A percentile compares a stretch with the other conserved stretches of the same genome.
Conservation (phyloP, 768 basidiomycete species). For the Mycena leptocephala region DNA sequence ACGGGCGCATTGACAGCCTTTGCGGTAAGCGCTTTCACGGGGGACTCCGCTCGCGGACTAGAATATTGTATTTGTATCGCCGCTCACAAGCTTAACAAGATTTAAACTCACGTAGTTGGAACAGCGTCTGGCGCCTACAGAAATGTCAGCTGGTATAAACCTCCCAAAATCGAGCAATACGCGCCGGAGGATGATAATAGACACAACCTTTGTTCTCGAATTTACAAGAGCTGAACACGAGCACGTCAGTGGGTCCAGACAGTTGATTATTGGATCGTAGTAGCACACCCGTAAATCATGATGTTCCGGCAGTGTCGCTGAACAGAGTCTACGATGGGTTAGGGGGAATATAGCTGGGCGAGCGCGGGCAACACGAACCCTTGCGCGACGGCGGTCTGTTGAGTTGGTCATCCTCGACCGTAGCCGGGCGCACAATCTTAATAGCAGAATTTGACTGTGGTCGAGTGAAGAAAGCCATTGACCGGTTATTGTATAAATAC, state of each 20-base stretch:
- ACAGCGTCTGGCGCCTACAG: constrained; percentile 43
- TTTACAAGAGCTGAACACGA: constrained; percentile 79
- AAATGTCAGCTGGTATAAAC: neutral
- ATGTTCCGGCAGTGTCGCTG: constrained; percentile 93
- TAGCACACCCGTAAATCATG: constrained; percentile 87
- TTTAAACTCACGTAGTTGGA: constrained; percentile 49
- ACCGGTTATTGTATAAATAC: constrained; percentile 25
- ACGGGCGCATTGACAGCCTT: constrained; percentile 89
- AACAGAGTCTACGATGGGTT: constrained; percentile 66
- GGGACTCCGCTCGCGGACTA: constrained; percentile 63
- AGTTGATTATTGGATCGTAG: neutral
- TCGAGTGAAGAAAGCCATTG: constrained; percentile 81
- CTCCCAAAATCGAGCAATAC: constrained; percentile 34
- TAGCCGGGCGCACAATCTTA: constrained; percentile 78
- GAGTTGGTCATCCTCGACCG: constrained; percentile 53
- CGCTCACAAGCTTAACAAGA: neutral
- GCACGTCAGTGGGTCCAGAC: neutral
- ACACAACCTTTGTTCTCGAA: constrained; percentile 90
- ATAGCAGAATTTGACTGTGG: constrained; percentile 77
- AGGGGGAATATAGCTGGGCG: constrained; percentile 4
- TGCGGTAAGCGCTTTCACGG: constrained; percentile 59
- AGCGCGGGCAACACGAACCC: constrained; percentile 60
- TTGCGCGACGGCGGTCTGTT: constrained; percentile 56
- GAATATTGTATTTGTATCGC: neutral
- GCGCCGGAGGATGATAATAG: constrained; percentile 86